Evolutionary conservation across 2,329 filamentous ascomycete species (phyloP), one percentile per base, ranked within the genome.

Genomic region (Monilinia laxa): DNA sequence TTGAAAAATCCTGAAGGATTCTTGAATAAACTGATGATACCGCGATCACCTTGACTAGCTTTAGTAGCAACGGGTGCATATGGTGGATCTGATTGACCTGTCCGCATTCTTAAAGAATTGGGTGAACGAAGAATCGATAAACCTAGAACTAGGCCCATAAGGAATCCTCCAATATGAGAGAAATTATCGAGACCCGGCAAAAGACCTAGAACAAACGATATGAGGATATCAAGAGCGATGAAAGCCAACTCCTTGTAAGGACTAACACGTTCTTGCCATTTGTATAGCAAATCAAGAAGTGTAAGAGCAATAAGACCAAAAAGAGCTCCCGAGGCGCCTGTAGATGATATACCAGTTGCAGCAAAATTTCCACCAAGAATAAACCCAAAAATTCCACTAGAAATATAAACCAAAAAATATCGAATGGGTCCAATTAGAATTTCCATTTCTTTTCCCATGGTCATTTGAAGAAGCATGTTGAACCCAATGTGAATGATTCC

Each of bases 141-240:
- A 16, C 95, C 95, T 1, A 97, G 85, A 0, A 89, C 90, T 9
- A 99, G 80, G 0, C 95, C 95, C 87, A 96, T 96, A 62, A 96
- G 79, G 77, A 98, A 97, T 2, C 95, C 95, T 65, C 95, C 95
- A 69, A 99, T 97, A 73, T 99, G 95, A 20, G 92, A 91, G 78
- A 98, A 99, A 78, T 99, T 99, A 81, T 99, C 95, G 57, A 99
- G 80, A 11, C 93, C 94, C 0, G 95, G 95, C 1, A 99, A 84
- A 4, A 99, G 84, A 45, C 95, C 95, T 2, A 99, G 85, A 20
- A 95, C 92, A 76, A 99, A 97, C 0, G 93, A 92, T 71, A 99
- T 93, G 71, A 88, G 81, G 69, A 98, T 87, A 74, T 97, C 93
- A 66, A 97, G 79, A 57, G 93, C 70, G 77, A 98, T 90, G 78